Base-by-base conservation (phyloP, 768 basidiomycete species). In the Tylopilus vinaceipallidus region DNA sequence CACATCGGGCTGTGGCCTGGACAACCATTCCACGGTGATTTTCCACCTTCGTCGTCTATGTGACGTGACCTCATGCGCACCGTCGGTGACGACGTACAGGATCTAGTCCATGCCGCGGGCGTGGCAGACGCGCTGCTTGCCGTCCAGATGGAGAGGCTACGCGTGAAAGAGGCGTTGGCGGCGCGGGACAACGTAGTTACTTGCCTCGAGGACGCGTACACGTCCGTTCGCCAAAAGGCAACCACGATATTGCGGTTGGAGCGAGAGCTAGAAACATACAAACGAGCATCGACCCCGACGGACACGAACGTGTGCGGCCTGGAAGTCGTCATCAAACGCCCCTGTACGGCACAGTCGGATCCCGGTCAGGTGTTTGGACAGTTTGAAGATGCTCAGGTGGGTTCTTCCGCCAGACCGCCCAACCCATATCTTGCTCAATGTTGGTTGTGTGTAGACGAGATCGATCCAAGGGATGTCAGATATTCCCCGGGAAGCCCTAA, bases 111-210 rank as follows among this genome's bases (percentile, higher is more conserved):
- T 14, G 22, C 41, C 11, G 13, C 46, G 6, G 42, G 52, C 8
- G 30, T 52, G 29, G 77, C 74, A 3, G 80, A 82, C 53, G 72
- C 80, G 61, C 75, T 80, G 11, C 66, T 84, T 23, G 78, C 81
- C 49, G 68, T 82, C 17, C 75, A 81, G 52, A 65, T 76, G 29
- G 82, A 84, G 54, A 73, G 72, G 34, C 48, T 76, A 42, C 75
- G 76, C 41, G 76, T 82, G 2, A 65, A 63, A 19, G 84, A 88
- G 58, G 83, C 82, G 2, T 63, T 83, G 45, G 70, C 67, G 23
- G 86, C 86, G 26, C 80, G 86, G 34, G 86, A 89, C 58, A 76
- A 74, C 26, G 78, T 76, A 14, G 77, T 85, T 2, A 67, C 76
- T 35, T 79, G 78, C 26, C 75, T 89, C 12, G 72, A 77, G 27